Conservation (phyloP, 1,284 basidiomycete genomes). For the Xerocomus nothofagi region DNA sequence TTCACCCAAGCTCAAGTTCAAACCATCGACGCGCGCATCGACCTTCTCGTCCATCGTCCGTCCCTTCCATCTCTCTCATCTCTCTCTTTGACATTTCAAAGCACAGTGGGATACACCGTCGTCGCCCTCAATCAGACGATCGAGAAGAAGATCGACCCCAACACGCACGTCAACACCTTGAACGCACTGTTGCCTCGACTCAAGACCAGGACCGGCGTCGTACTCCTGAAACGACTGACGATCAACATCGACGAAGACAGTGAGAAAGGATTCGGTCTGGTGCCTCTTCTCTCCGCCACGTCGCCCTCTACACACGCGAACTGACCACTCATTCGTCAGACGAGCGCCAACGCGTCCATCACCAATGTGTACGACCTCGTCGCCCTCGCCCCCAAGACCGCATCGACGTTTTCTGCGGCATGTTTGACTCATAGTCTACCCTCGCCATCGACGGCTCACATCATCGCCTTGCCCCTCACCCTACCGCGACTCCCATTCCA, state of each 20-base stretch:
- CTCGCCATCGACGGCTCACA: slow-evolving; percentile 76
- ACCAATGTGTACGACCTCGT: slow-evolving; percentile 75
- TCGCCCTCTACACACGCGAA: background rate
- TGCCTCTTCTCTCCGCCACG: slow-evolving; percentile 34
- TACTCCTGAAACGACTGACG: slow-evolving; percentile 68
- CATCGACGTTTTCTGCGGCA: slow-evolving; percentile 70
- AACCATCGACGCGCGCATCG: slow-evolving; percentile 49
- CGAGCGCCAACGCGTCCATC: slow-evolving; percentile 55
- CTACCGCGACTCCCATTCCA: slow-evolving; percentile 77
- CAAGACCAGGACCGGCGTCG: slow-evolving; percentile 52
- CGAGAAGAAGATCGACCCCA: slow-evolving; percentile 66
- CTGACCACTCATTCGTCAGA: slow-evolving; percentile 39
- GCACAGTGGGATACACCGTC: slow-evolving; percentile 76
- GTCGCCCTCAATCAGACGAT: slow-evolving; percentile 71
- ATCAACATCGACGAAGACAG: slow-evolving; percentile 74
- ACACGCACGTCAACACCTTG: slow-evolving; percentile 62
- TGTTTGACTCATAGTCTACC: slow-evolving; percentile 82
- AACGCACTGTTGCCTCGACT: slow-evolving; percentile 54
- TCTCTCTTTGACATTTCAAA: slow-evolving; percentile 17
- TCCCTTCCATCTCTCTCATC: slow-evolving; percentile 3
- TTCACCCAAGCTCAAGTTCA: slow-evolving; percentile 45
- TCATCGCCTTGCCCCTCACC: slow-evolving; percentile 81
- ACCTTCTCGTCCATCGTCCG: slow-evolving; percentile 54
- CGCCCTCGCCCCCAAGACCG: slow-evolving; percentile 70
- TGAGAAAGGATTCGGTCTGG: slow-evolving; percentile 79